Evolutionary conservation across 164 flowering plant genomes (phyloP).

Genomic region (Warburgia ugandensis): DNA sequence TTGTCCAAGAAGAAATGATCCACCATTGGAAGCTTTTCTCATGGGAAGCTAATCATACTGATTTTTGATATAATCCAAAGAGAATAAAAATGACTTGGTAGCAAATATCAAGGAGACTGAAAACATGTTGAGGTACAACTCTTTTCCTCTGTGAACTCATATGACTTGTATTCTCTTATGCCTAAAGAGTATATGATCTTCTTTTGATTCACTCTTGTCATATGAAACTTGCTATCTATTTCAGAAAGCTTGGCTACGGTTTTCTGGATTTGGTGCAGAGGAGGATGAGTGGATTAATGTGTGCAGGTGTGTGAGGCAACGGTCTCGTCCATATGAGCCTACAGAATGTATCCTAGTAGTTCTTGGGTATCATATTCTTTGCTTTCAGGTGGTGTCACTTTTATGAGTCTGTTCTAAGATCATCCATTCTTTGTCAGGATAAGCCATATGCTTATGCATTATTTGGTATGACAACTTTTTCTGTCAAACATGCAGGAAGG

Average conservation of each 20-base stretch:
- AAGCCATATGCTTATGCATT: neutral
- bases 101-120: too few species aligned
- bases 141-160: neutral
- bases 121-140: too few species aligned
- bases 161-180: neutral
- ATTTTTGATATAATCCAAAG: too few species aligned
- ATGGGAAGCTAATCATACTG: too few species aligned
- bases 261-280: constrained; percentile 89
- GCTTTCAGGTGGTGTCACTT: constrained; percentile 68
- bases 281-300: constrained; percentile 98
- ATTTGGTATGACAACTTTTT: neutral
- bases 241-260: constrained; percentile 90
- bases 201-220: neutral
- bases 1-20: too few species aligned
- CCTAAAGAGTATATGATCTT: neutral
- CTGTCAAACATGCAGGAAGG: constrained; percentile 75
- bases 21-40: too few species aligned
- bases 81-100: too few species aligned
- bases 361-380: constrained; percentile 88
- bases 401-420: neutral
- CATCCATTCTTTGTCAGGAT: too few species aligned
- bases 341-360: constrained; percentile 95
- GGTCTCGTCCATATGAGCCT: constrained; percentile 97
- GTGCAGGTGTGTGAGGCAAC: constrained; percentile 69
- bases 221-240: constrained; percentile 1